Percentiles rank a stretch among this genome's conserved stretches.
Evolutionary conservation across 164 flowering plant genomes (phyloP).

Genomic region (Annona cherimola): DNA sequence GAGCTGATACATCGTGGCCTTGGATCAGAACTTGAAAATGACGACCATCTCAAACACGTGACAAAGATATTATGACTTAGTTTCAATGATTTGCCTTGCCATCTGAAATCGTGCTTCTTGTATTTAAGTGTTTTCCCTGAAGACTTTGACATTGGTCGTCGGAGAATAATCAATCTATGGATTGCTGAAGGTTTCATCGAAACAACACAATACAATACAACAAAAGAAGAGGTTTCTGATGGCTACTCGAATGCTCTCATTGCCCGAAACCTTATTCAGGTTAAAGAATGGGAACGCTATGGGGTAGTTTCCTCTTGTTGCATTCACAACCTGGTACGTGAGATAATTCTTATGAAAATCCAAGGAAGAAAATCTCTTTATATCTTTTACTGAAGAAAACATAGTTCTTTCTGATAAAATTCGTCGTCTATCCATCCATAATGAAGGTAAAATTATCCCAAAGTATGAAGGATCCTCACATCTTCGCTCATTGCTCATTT

Average conservation of each 20-base stretch:
- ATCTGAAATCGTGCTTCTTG: constrained; percentile 14
- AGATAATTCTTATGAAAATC: not conserved
- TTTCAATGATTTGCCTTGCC: constrained; percentile 11
- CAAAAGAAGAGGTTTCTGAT: constrained; percentile 13
- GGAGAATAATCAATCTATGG: constrained; percentile 9
- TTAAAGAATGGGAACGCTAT: not conserved
- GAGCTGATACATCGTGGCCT: constrained; percentile 4
- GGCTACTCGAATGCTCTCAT: constrained; percentile 4
- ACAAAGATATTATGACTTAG: constrained; percentile 8
- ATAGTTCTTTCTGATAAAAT: too few relatives aligned
- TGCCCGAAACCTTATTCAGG: constrained; percentile 4
- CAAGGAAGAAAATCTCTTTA: not conserved
- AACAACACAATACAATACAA: not conserved
- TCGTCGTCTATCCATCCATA: too few relatives aligned
- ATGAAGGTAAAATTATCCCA: not conserved
- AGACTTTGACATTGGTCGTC: not conserved
- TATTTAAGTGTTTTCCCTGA: constrained; percentile 12
- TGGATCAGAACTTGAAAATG: constrained; percentile 1
- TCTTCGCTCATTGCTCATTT: not conserved
- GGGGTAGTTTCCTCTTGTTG: constrained; percentile 8
- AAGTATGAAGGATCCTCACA: not conserved
- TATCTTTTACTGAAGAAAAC: not conserved
- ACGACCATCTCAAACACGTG: not conserved
- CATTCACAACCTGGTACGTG: constrained; percentile 12
- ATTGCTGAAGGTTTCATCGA: constrained; percentile 15